Evolutionary conservation across 2,329 filamentous ascomycete genomes (phyloP).

Genomic region (Trichoderma lentiforme): DNA sequence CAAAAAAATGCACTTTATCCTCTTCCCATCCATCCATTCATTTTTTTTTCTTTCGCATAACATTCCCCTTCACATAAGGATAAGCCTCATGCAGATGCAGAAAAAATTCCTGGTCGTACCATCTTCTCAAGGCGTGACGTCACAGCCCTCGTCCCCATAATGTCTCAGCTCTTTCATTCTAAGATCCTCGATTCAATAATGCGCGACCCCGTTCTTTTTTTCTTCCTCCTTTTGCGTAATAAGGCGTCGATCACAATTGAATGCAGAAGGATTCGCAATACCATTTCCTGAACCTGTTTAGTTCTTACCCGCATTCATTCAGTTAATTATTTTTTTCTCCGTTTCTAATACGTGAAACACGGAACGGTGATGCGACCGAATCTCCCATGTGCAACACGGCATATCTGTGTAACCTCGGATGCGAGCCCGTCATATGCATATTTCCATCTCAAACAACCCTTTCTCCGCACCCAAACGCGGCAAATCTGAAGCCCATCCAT

Average conservation of each 20-base stretch:
- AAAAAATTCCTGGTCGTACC: neutral
- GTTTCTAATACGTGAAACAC: neutral
- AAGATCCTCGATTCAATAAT: conserved; percentile 3
- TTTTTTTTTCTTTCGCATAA: neutral
- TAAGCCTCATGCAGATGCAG: neutral
- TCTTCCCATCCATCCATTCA: neutral
- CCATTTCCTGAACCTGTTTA: neutral
- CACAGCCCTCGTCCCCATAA: neutral
- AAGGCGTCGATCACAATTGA: neutral
- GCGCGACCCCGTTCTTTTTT: neutral
- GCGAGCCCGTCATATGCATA: neutral
- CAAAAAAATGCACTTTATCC: neutral
- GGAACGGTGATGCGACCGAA: neutral
- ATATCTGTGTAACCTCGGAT: neutral
- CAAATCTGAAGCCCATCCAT: neutral
- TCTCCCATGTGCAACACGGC: neutral
- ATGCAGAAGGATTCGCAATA: neutral
- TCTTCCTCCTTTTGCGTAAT: neutral
- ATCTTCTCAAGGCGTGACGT: neutral
- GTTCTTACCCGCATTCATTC: neutral
- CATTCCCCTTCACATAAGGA: neutral
- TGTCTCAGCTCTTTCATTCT: neutral
- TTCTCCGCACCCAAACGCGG: neutral
- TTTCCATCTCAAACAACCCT: neutral
- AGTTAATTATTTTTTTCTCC: neutral